Conservation (phyloP, 257 asterid species). For the Ballota nigra region DNA sequence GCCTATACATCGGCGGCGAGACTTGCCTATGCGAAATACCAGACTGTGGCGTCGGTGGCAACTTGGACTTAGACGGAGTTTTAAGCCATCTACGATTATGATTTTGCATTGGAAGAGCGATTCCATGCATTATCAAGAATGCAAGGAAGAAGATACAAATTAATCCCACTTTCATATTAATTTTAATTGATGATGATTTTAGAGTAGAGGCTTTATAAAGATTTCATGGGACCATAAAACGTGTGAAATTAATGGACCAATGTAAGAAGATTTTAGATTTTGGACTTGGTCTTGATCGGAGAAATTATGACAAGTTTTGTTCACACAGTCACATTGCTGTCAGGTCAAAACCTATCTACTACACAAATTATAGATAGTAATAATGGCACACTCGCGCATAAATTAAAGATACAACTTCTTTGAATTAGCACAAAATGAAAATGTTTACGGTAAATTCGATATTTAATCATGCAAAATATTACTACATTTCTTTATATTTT, state of each 20-base stretch:
- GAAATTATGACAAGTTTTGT: neutral
- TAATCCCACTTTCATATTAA: conserved; percentile 1
- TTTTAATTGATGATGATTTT: neutral
- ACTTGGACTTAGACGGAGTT: neutral
- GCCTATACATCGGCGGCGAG: conserved; percentile 19
- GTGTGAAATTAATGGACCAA: neutral
- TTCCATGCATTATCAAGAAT: neutral
- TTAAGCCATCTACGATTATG: neutral
- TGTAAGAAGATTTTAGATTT: neutral
- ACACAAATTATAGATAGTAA: no score
- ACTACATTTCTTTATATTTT: no score
- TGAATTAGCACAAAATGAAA: no score
- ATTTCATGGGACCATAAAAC: neutral
- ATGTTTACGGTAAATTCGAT: no score
- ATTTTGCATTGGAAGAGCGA: neutral
- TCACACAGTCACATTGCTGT: neutral
- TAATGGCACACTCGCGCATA: no score
- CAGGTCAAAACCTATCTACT: neutral
- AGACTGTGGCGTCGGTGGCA: neutral
- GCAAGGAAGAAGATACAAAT: neutral
- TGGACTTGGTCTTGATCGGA: neutral
- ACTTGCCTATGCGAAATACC: neutral
- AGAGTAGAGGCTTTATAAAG: neutral
- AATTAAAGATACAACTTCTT: neutral
- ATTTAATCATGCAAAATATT: no score